Conservation (phyloP, 352 stramenopile species). For the Phytophthora palmivora region DNA sequence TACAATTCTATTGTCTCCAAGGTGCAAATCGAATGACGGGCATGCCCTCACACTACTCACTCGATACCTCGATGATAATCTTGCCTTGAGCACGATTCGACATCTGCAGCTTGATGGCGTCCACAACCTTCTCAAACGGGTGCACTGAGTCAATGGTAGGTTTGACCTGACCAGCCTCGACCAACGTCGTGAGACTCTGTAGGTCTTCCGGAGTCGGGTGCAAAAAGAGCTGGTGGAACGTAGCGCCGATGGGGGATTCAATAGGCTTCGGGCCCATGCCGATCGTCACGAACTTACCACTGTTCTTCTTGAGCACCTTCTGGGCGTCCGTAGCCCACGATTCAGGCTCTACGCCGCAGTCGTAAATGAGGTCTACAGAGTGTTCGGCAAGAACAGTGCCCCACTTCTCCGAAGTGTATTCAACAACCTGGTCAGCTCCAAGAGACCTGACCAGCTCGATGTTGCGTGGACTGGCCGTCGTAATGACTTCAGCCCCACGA, state of each 20-base stretch:
- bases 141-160: conserved; percentile 53
- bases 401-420: conserved; percentile 58
- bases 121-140: conserved; percentile 51
- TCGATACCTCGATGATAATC: conserved; percentile 59
- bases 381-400: conserved; percentile 28
- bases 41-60: too few relatives aligned
- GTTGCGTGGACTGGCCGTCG: conserved; percentile 46
- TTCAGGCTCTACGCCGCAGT: too few relatives aligned
- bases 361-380: conserved; percentile 45
- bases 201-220: conserved; percentile 19
- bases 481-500: conserved; percentile 35
- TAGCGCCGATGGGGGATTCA: conserved; percentile 31
- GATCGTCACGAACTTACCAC: conserved; percentile 41
- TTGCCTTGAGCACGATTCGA: conserved; percentile 59
- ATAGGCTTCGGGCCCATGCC: conserved; percentile 26
- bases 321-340: conserved; percentile 31
- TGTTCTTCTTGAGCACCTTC: conserved; percentile 35
- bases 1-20: too few relatives aligned
- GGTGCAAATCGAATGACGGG: too few relatives aligned
- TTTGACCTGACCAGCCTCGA: conserved; percentile 42
- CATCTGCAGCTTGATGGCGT: conserved; percentile 59
- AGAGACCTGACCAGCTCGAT: conserved; percentile 41
- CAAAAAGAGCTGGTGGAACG: conserved; percentile 19
- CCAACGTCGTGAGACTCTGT: conserved; percentile 22
- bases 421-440: conserved; percentile 53